Conservation (phyloP, 805 yeast species). For the Candida patagonica region DNA sequence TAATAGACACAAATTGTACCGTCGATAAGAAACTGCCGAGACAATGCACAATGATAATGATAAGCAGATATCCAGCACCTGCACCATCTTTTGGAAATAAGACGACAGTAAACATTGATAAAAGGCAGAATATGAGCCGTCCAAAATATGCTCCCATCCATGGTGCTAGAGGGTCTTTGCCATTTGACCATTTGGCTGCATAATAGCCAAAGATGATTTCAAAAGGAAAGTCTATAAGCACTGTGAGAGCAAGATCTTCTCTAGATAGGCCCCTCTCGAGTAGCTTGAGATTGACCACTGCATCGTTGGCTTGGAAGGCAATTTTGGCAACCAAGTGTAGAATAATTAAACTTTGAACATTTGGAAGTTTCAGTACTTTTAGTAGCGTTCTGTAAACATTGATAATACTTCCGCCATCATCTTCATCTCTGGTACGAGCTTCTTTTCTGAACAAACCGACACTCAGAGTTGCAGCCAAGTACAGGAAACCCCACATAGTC, state of each 20-base stretch:
- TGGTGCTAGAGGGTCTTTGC: slow-evolving; percentile 58
- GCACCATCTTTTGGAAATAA: slow-evolving; percentile 56
- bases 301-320: slow-evolving; percentile 93
- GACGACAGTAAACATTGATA: slow-evolving; percentile 67
- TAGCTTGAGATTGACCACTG: slow-evolving; percentile 85
- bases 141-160: slow-evolving; percentile 89
- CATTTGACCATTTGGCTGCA: slow-evolving; percentile 90
- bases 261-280: slow-evolving; percentile 86
- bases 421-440: slow-evolving; percentile 41
- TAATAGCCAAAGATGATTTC: slow-evolving; percentile 92
- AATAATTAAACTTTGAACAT: slow-evolving; percentile 63
- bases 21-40: slow-evolving; percentile 89
- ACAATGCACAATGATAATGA: slow-evolving; percentile 74
- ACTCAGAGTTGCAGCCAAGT: slow-evolving; percentile 54
- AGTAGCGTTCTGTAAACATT: slow-evolving; percentile 29
- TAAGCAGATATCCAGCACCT: slow-evolving; percentile 43
- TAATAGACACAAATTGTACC: slow-evolving; percentile 86
- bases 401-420: slow-evolving; percentile 25
- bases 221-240: slow-evolving; percentile 89
- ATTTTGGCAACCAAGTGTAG: slow-evolving; percentile 75
- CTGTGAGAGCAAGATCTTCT: slow-evolving; percentile 90
- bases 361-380: slow-evolving; percentile 39
- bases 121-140: slow-evolving; percentile 59
- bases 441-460: slow-evolving; percentile 59
- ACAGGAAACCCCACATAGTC: slow-evolving; percentile 66